These are phyloP conservation scores for Pulveroboletus sp. DNA, from an alignment of 768 basidiomycete genomes.

Conservation along the genomic window DNA sequence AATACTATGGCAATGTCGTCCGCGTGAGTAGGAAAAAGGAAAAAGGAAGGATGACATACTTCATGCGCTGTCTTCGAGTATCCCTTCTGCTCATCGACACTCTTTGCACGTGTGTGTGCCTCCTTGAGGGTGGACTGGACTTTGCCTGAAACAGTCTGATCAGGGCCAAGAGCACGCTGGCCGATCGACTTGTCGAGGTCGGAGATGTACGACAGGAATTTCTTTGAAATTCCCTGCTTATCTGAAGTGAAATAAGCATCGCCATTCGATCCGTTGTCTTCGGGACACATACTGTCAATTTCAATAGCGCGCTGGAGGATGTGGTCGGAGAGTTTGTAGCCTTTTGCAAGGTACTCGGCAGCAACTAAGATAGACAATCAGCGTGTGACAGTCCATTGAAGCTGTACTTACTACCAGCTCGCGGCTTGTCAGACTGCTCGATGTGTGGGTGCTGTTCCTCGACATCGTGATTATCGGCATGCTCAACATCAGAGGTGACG, in stretches of 20 bases:
- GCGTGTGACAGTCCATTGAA: background rate
- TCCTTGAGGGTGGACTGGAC: slow-evolving; percentile 59
- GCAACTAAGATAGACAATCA: slow-evolving; percentile 50
- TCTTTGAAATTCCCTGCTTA: slow-evolving; percentile 84
- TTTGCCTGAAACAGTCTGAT: slow-evolving; percentile 77
- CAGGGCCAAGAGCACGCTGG: slow-evolving; percentile 67
- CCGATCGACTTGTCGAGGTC: slow-evolving; percentile 71
- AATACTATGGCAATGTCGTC: slow-evolving; percentile 54
- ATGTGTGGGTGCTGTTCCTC: slow-evolving; percentile 40
- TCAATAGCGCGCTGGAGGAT: slow-evolving; percentile 80
- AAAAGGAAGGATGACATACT: slow-evolving; percentile 35
- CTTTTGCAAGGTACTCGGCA: slow-evolving; percentile 91
- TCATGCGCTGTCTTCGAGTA: slow-evolving; percentile 66
- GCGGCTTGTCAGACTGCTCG: slow-evolving; percentile 89
- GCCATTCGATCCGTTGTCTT: background rate
- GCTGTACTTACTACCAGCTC: slow-evolving; percentile 65
- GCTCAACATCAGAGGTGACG: slow-evolving; percentile 68
- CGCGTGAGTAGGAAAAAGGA: background rate
- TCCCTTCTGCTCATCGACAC: slow-evolving; percentile 82
- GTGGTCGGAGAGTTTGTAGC: slow-evolving; percentile 77
- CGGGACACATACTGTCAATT: slow-evolving; percentile 52
- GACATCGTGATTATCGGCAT: slow-evolving; percentile 50
- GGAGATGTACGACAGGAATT: slow-evolving; percentile 79
- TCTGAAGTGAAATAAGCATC: slow-evolving; percentile 33
- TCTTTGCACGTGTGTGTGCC: slow-evolving; percentile 68